Base-by-base conservation (phyloP, 441 rosid species). In the Francoa sonchifolia region DNA sequence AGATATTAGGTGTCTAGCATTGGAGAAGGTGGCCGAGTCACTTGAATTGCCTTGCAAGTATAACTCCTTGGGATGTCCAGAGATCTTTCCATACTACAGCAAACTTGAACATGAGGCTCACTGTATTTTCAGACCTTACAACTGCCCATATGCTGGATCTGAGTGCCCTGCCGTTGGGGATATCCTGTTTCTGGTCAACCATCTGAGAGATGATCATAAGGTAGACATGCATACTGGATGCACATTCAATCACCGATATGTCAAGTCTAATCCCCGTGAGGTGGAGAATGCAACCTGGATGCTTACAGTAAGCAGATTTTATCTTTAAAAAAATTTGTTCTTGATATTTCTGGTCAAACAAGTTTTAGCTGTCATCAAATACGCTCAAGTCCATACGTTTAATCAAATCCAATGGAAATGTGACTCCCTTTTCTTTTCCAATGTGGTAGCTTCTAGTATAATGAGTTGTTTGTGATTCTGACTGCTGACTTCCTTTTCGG, bases 211-310 rank as follows among this genome's bases (percentile, higher is more conserved):
- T 6, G 17, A 39, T n/a, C 43, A 39, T 15, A 39, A 39, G 23
- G 43, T 39, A 19, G 43, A 39, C 43, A 39, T 39, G 43, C 43
- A 39, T 16, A 15, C 11, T 20, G 43, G 43, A 1, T 18, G 43
- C 43, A 39, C 43, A 10, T 39, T 39, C 28, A 19, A 39, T 16
- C 43, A 39, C 13, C 43, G 43, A 2, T 39, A 39, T 10, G 43
- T 39, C 43, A 39, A 39, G 23, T 19, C 43, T 11, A 39, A 39
- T 16, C 43, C 43, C 3, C 43, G 14, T 11, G 43, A 39, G 23
- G 43, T 39, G n/a, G 43, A 39, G 14, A 39, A 39, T 8, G 43
- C 43, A 13, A 39, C 43, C n/a, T 39, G 43, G 43, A 39, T 39
- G 43, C 43, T 39, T n/a, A 39, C 43, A 23, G 43, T 39, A 21